Conservation (phyloP, 2,329 filamentous ascomycete genomes). For the Xylariomycetidae sp. region DNA sequence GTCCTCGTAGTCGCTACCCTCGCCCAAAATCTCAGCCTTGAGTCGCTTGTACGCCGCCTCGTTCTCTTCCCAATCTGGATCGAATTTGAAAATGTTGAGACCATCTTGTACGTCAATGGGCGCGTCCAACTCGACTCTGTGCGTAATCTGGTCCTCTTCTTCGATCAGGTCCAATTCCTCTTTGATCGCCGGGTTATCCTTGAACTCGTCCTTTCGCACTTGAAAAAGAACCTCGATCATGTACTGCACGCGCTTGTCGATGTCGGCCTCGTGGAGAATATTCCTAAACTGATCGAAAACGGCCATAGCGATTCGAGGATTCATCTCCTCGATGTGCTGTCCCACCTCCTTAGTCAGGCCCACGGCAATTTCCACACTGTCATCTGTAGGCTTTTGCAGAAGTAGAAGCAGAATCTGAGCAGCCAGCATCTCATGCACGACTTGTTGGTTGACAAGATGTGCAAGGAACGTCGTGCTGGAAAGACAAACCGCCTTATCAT, state of each 20-base stretch:
- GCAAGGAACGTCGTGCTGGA: constrained; percentile 92
- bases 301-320: constrained; percentile 73
- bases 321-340: constrained; percentile 94
- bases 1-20: constrained; percentile 79
- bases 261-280: constrained; percentile 92
- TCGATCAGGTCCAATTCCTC: constrained; percentile 94
- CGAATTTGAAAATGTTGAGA: constrained; percentile 93
- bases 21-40: constrained; percentile 89
- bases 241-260: constrained; percentile 97
- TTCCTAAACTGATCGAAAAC: constrained; percentile 95
- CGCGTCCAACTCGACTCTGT: constrained; percentile 75
- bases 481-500: constrained; percentile 93
- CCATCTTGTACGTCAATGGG: constrained; percentile 79
- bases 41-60: constrained; percentile 86
- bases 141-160: constrained; percentile 97
- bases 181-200: constrained; percentile 83
- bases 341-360: constrained; percentile 89
- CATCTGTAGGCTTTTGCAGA: constrained; percentile 91
- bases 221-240: constrained; percentile 99
- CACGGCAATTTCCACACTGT: constrained; percentile 96
- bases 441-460: constrained; percentile 92
- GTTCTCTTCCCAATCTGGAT: constrained; percentile 82
- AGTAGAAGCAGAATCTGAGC: constrained; percentile 90
- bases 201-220: constrained; percentile 92
- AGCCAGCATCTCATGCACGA: constrained; percentile 87